Percentiles rank a stretch among this genome's conserved stretches.
phyloP scores from a whole-genome alignment of 2,329 filamentous ascomycete genomes.

The Chaetomiaceae sp. region DNA sequence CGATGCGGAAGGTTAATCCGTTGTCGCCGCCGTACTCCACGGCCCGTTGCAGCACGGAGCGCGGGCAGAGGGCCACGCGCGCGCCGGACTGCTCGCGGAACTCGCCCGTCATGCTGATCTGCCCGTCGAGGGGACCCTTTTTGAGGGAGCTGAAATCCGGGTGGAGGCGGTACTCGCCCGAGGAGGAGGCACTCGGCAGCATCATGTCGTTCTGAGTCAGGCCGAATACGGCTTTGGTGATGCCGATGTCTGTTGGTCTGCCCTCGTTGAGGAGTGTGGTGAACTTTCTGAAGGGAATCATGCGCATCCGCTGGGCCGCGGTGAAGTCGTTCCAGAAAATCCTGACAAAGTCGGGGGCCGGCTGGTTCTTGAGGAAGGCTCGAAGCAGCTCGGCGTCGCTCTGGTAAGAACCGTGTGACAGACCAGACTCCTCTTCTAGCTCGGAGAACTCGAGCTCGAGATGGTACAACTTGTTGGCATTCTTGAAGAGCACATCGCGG shows the following conservation, averaged over 20 bases:
- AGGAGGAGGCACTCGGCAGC: constrained; percentile 47
- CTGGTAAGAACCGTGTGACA: constrained; percentile 13
- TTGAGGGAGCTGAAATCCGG: constrained; percentile 61
- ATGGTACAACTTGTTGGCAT: constrained; percentile 68
- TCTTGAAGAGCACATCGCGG: constrained; percentile 66
- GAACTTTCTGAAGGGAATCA: constrained; percentile 59
- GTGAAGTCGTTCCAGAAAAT: constrained; percentile 76
- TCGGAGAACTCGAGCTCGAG: constrained; percentile 44
- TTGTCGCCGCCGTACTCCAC: constrained; percentile 45
- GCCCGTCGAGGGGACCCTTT: constrained; percentile 50
- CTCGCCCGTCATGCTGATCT: constrained; percentile 61
- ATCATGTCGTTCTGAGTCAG: constrained; percentile 61
- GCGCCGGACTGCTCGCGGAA: constrained; percentile 54
- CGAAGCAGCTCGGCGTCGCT: constrained; percentile 34
- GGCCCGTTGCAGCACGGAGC: constrained; percentile 53
- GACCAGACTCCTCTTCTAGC: constrained; percentile 24
- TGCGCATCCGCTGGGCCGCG: constrained; percentile 58
- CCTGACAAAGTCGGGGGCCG: constrained; percentile 58
- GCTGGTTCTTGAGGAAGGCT: constrained; percentile 41
- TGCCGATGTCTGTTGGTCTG: constrained; percentile 44
- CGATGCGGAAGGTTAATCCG: constrained; percentile 56
- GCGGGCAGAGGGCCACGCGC: constrained; percentile 54
- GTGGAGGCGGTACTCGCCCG: constrained; percentile 60
- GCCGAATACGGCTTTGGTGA: constrained; percentile 59
- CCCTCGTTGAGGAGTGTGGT: constrained; percentile 41